phyloP scores from a whole-genome alignment of 2,329 filamentous ascomycete species.

The Fusarium graminum region DNA sequence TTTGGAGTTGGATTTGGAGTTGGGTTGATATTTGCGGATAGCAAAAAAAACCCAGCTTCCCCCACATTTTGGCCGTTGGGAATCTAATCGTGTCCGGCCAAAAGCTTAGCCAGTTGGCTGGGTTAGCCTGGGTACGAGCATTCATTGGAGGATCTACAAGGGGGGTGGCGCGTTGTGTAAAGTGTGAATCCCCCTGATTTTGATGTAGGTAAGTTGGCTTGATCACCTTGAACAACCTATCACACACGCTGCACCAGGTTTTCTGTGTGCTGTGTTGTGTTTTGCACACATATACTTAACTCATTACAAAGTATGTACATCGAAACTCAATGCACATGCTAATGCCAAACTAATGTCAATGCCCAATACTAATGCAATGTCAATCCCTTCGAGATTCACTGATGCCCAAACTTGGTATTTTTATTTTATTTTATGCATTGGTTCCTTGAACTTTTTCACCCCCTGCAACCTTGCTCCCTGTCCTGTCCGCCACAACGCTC shows the following conservation, averaged over 20 bases:
- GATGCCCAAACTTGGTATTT: constrained; percentile 1
- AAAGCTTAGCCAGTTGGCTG: constrained; percentile 20
- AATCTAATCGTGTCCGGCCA: constrained; percentile 24
- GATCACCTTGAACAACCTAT: neutral
- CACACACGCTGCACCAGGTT: neutral
- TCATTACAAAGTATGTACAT: neutral
- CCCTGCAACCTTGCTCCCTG: neutral
- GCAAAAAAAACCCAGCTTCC: constrained; percentile 3
- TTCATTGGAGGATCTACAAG: constrained; percentile 13
- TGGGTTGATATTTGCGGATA: too few relatives aligned
- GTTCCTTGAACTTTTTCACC: constrained; percentile 29
- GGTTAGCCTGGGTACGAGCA: neutral
- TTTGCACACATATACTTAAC: too few relatives aligned
- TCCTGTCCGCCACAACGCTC: constrained; percentile 37
- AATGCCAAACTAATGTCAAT: constrained; percentile 12
- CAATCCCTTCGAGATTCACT: neutral
- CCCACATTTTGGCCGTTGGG: constrained; percentile 35
- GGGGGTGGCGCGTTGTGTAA: constrained; percentile 19
- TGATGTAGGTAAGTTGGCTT: neutral
- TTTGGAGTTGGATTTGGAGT: too few relatives aligned
- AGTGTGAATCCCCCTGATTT: constrained; percentile 31
- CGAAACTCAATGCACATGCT: constrained; percentile 1
- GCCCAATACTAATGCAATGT: constrained; percentile 7
- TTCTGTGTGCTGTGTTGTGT: too few relatives aligned
- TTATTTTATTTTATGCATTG: constrained; percentile 25